A percentile compares a stretch with the other conserved stretches of the same genome.
These are phyloP conservation scores for Aschersonia sp. DNA, from an alignment of 2,329 filamentous ascomycete species.

Conservation along the genomic window DNA sequence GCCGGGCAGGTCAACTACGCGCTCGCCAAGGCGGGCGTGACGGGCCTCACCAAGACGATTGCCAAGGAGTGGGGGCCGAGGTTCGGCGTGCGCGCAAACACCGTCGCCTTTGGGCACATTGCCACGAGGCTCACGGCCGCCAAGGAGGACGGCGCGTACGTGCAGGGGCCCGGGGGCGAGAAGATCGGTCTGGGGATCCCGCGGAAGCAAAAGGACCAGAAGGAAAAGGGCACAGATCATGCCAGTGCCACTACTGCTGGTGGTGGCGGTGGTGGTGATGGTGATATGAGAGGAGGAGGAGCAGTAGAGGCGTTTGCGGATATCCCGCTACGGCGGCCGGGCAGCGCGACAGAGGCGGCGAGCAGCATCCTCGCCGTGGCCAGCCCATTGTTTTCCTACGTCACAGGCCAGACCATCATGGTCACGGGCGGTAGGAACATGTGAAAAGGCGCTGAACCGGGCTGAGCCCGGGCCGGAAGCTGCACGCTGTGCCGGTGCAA, in stretches of 20 bases:
- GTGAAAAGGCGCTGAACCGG: conserved; percentile 13
- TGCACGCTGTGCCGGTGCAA: too few relatives aligned
- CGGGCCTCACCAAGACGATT: conserved; percentile 75
- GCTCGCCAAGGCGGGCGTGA: conserved; percentile 70
- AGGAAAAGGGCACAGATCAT: neutral
- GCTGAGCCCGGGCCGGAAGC: too few relatives aligned
- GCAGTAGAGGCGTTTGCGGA: conserved; percentile 39
- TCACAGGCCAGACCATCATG: conserved; percentile 74
- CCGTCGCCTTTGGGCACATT: conserved; percentile 73
- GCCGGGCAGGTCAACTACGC: conserved; percentile 86
- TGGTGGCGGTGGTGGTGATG: too few relatives aligned
- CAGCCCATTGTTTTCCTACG: conserved; percentile 72
- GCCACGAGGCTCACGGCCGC: conserved; percentile 66
- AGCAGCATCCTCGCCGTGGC: conserved; percentile 62
- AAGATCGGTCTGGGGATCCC: conserved; percentile 66
- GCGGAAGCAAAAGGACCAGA: conserved; percentile 31
- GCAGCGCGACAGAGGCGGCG: conserved; percentile 68
- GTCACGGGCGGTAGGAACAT: conserved; percentile 64
- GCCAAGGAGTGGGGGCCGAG: conserved; percentile 82
- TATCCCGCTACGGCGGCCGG: conserved; percentile 65
- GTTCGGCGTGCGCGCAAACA: conserved; percentile 73
- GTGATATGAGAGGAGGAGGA: conserved; percentile 2
- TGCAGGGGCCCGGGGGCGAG: conserved; percentile 60
- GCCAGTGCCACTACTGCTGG: too few relatives aligned
- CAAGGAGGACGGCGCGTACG: conserved; percentile 72